These are phyloP conservation scores for Leccinum pallidistipes DNA, from an alignment of 1,284 basidiomycete genomes.

Conservation along the genomic window DNA sequence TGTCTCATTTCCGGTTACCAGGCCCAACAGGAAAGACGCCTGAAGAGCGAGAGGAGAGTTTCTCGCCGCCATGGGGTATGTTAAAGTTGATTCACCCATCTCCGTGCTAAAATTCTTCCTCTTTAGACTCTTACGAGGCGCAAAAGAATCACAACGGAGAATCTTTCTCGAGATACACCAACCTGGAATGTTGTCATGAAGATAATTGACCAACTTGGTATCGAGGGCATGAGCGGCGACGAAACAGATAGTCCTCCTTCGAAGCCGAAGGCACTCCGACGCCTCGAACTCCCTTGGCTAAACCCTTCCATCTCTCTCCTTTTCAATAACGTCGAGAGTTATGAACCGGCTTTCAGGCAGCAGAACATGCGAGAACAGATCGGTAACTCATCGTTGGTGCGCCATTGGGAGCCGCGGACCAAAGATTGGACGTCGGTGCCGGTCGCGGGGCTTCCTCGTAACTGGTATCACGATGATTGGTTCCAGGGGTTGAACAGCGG, in stretches of 20 bases:
- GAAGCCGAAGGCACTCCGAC: too few relatives aligned
- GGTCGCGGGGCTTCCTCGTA: background rate
- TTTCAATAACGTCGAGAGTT: background rate
- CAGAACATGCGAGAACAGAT: background rate
- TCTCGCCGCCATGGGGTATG: background rate
- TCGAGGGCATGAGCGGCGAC: too few relatives aligned
- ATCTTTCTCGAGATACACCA: too few relatives aligned
- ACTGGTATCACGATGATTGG: background rate
- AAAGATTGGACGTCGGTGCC: background rate
- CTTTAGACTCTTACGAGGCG: too few relatives aligned
- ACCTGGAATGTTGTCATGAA: too few relatives aligned
- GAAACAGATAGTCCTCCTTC: too few relatives aligned
- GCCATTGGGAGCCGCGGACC: background rate
- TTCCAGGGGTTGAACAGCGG: background rate
- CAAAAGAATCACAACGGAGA: too few relatives aligned
- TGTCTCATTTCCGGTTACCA: background rate
- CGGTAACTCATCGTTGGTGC: background rate
- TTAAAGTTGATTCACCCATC: background rate
- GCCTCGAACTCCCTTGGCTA: background rate
- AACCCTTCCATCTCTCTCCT: background rate
- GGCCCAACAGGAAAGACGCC: background rate
- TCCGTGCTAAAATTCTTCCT: too few relatives aligned
- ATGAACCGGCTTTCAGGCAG: background rate
- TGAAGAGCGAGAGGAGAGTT: background rate
- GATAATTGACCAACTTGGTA: too few relatives aligned